Percentiles rank a stretch among this genome's conserved stretches.
These are phyloP conservation scores for Ceratocystis destructans DNA, from an alignment of 2,329 filamentous ascomycete species.

Conservation along the genomic window DNA sequence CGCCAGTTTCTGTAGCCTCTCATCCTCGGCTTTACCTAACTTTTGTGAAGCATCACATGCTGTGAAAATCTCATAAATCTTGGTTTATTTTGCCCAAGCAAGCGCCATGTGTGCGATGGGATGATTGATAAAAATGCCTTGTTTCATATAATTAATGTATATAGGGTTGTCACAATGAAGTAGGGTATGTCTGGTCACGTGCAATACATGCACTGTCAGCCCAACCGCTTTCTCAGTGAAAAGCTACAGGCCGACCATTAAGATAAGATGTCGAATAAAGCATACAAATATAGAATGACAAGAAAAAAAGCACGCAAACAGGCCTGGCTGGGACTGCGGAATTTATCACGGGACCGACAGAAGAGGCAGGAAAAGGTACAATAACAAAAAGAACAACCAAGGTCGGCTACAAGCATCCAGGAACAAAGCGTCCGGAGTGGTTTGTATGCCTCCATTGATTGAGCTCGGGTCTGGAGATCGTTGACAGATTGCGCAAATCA, in stretches of 20 bases:
- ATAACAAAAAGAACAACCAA: neutral
- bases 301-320: conserved; percentile 14
- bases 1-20: neutral
- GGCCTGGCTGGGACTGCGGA: conserved; percentile 9
- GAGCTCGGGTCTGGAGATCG: neutral
- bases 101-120: neutral
- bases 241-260: neutral
- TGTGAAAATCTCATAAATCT: neutral
- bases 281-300: conserved; percentile 2
- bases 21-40: neutral
- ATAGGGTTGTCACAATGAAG: too few relatives aligned
- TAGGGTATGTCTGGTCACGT: neutral
- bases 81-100: neutral
- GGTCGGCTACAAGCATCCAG: neutral
- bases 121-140: neutral
- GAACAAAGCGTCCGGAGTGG: neutral
- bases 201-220: neutral
- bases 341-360: conserved; percentile 12
- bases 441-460: neutral
- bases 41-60: neutral
- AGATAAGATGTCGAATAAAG: neutral
- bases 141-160: neutral
- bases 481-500: conserved; percentile 7
- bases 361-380: neutral
- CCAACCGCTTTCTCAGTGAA: neutral